phyloP scores from a whole-genome alignment of 192 early-diverging fungal genomes.

The Coemansia sp. region DNA sequence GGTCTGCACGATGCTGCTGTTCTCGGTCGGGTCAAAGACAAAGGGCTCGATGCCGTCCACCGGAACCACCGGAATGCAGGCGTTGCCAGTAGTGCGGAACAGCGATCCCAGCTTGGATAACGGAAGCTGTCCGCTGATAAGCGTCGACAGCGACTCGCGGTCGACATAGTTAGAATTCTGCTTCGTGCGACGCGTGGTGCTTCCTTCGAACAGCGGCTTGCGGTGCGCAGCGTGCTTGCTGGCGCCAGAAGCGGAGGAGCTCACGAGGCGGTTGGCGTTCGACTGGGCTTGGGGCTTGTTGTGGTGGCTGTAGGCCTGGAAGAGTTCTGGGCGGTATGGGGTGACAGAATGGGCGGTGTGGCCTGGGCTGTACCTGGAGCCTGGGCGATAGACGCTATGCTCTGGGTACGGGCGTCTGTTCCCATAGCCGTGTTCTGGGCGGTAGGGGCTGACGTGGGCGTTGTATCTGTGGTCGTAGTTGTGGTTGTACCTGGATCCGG shows the following conservation, averaged over 20 bases:
- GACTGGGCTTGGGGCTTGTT: neutral
- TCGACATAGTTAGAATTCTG: conserved; percentile 12
- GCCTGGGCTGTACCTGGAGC: neutral
- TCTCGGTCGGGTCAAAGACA: conserved; percentile 33
- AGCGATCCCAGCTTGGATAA: conserved; percentile 12
- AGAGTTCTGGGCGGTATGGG: neutral
- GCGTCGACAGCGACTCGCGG: conserved; percentile 20
- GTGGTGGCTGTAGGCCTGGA: neutral
- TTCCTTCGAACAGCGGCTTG: conserved; percentile 1
- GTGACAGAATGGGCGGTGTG: neutral
- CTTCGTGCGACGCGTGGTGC: neutral
- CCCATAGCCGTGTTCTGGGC: neutral
- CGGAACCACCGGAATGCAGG: conserved; percentile 41
- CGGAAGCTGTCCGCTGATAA: conserved; percentile 35
- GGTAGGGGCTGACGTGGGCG: neutral
- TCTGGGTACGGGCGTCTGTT: neutral
- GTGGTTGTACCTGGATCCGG: neutral
- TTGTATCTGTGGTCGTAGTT: neutral
- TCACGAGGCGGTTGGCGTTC: too few species aligned
- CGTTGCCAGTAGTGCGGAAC: conserved; percentile 18
- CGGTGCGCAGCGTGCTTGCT: neutral
- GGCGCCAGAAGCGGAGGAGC: neutral
- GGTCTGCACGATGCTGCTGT: conserved; percentile 33
- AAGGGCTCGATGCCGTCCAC: conserved; percentile 31
- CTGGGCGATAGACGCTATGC: neutral